A percentile compares a stretch with the other conserved stretches of the same genome.
Conservation (phyloP, 1,284 basidiomycete genomes). For the Cystobasidium slooffiae region DNA sequence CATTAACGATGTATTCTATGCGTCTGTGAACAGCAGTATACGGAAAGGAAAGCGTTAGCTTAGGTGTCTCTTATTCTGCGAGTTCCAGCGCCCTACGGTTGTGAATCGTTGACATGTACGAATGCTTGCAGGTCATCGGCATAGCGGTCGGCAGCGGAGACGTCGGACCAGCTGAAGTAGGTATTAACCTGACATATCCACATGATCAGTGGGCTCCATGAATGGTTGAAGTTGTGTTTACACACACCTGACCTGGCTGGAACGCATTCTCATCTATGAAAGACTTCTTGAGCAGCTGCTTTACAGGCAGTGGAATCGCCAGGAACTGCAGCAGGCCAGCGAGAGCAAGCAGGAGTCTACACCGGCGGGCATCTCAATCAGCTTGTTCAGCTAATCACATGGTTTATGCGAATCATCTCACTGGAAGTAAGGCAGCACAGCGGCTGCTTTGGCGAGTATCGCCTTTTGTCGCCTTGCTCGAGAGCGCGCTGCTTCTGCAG, state of each 20-base stretch:
- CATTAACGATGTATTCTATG: conserved; percentile 64
- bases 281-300: conserved; percentile 67
- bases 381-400: background rate
- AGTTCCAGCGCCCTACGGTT: conserved; percentile 4
- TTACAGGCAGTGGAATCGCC: conserved; percentile 43
- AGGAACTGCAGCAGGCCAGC: conserved; percentile 49
- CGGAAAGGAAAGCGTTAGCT: background rate
- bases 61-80: no score
- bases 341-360: conserved; percentile 46
- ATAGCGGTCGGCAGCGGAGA: conserved; percentile 77
- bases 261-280: conserved; percentile 94
- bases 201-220: background rate
- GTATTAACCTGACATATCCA: conserved; percentile 70
- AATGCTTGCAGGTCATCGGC: conserved; percentile 61
- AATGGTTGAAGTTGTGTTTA: background rate
- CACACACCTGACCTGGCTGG: conserved; percentile 77
- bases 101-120: conserved; percentile 61
- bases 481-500: conserved; percentile 24
- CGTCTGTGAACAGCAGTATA: conserved; percentile 61
- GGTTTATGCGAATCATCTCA: background rate
- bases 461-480: conserved; percentile 14
- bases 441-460: conserved; percentile 15
- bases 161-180: conserved; percentile 85
- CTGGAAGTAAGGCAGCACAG: conserved; percentile 27
- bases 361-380: background rate